A percentile compares a stretch with the other conserved stretches of the same genome.
Conservation (phyloP, 164 flowering plant species). For the Magnolia changhungtana region DNA sequence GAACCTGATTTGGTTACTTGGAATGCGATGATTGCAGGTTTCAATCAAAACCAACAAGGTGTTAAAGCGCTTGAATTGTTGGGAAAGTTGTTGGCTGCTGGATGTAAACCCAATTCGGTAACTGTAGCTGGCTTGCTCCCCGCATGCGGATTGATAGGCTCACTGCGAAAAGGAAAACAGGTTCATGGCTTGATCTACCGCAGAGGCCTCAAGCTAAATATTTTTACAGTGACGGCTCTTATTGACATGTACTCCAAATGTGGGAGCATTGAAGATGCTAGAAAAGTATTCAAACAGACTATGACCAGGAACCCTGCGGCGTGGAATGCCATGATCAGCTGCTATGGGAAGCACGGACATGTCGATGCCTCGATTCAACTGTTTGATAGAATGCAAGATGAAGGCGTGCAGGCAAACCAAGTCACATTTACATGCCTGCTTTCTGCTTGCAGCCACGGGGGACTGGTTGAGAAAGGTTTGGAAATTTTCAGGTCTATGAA, state of each 20-base stretch:
- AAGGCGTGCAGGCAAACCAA: conserved; percentile 41
- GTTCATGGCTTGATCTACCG: conserved; percentile 52
- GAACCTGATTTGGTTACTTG: conserved; percentile 49
- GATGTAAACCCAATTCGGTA: conserved; percentile 50
- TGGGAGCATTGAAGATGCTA: conserved; percentile 47
- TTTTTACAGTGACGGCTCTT: conserved; percentile 54
- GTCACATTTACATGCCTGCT: conserved; percentile 57
- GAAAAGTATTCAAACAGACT: conserved; percentile 40
- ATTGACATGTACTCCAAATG: conserved; percentile 51
- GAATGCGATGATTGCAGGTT: conserved; percentile 44
- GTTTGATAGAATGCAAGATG: conserved; percentile 53
- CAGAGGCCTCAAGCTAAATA: conserved; percentile 36
- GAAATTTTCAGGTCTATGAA: conserved; percentile 45
- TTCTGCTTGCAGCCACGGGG: conserved; percentile 72
- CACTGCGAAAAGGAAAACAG: conserved; percentile 43
- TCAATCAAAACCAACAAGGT: conserved; percentile 32
- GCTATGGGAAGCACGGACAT: conserved; percentile 62
- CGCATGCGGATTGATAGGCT: conserved; percentile 42
- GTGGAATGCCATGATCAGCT: conserved; percentile 76
- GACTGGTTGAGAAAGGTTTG: conserved; percentile 51
- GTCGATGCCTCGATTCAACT: conserved; percentile 39
- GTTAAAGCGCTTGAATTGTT: conserved; percentile 48
- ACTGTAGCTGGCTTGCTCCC: conserved; percentile 65
- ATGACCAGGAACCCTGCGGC: conserved; percentile 33
- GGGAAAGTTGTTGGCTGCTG: conserved; percentile 40